Conservation (phyloP, 129 eudicot genomes). For the Kitagawia praeruptora region DNA sequence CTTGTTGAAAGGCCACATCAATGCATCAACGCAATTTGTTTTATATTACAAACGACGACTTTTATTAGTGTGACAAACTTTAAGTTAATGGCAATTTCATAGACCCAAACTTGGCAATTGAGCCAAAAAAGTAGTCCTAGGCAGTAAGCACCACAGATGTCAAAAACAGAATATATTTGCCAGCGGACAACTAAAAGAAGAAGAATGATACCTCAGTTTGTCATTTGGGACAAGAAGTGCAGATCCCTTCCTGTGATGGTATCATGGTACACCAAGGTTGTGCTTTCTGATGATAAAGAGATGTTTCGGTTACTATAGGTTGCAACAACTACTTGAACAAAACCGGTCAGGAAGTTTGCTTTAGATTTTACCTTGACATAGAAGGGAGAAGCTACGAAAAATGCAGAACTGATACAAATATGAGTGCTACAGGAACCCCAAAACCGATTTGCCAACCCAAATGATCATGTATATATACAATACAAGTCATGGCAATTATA, state of each 20-base stretch:
- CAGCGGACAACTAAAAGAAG: too few relatives aligned
- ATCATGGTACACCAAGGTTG: background rate
- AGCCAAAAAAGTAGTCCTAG: background rate
- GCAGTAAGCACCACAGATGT: background rate
- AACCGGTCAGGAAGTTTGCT: conserved; percentile 16
- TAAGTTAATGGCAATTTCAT: too few relatives aligned
- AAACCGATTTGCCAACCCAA: conserved; percentile 23
- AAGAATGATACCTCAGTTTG: background rate
- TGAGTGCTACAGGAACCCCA: conserved; percentile 19
- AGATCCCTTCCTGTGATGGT: conserved; percentile 17
- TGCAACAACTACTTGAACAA: conserved; percentile 37
- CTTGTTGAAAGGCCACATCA: background rate
- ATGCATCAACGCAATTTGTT: background rate
- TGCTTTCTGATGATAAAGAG: background rate
- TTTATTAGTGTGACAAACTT: background rate
- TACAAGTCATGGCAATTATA: background rate
- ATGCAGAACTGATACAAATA: conserved; percentile 14
- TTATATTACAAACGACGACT: background rate
- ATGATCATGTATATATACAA: background rate
- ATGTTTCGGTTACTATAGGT: conserved; percentile 26
- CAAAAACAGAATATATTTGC: too few relatives aligned
- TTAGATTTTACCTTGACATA: background rate
- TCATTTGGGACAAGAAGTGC: conserved; percentile 14
- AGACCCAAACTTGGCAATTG: background rate
- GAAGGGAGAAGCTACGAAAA: conserved; percentile 11